Conservation (phyloP, 768 basidiomycete genomes). For the Phylloporus rhodoxanthus region DNA sequence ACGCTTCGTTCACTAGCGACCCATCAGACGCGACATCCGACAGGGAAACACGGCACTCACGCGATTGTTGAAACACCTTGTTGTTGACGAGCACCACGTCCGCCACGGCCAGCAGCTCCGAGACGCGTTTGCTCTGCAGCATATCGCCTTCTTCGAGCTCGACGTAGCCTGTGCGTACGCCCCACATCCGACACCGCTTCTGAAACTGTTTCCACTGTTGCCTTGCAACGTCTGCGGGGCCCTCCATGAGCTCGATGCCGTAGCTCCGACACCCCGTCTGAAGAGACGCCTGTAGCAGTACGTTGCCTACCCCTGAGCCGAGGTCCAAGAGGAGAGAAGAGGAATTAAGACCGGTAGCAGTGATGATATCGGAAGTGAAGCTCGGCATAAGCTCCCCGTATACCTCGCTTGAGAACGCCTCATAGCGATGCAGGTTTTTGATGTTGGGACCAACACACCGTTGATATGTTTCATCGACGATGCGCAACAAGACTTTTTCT, state of each 20-base stretch:
- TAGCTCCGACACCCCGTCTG: slow-evolving; percentile 74
- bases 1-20: slow-evolving; percentile 71
- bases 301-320: slow-evolving; percentile 83
- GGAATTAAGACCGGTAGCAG: slow-evolving; percentile 44
- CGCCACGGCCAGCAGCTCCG: slow-evolving; percentile 67
- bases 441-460: slow-evolving; percentile 88
- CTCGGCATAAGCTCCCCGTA: slow-evolving; percentile 88
- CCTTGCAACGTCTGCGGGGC: slow-evolving; percentile 75
- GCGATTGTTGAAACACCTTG: slow-evolving; percentile 69
- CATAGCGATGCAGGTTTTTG: slow-evolving; percentile 72
- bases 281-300: slow-evolving; percentile 73
- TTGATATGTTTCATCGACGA: slow-evolving; percentile 90
- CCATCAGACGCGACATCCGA: background rate
- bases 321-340: slow-evolving; percentile 74
- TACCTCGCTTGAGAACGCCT: slow-evolving; percentile 76
- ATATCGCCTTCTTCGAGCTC: slow-evolving; percentile 86
- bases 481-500: slow-evolving; percentile 60
- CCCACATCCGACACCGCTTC: slow-evolving; percentile 88
- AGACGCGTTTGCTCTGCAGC: slow-evolving; percentile 58
- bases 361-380: slow-evolving; percentile 53
- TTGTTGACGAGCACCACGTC: slow-evolving; percentile 92
- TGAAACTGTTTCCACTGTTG: slow-evolving; percentile 70
- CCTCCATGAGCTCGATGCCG: slow-evolving; percentile 74
- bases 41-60: slow-evolving; percentile 42
- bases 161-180: slow-evolving; percentile 65